Base-by-base conservation (phyloP, 768 basidiomycete species). In the Polyporus arcularius region DNA sequence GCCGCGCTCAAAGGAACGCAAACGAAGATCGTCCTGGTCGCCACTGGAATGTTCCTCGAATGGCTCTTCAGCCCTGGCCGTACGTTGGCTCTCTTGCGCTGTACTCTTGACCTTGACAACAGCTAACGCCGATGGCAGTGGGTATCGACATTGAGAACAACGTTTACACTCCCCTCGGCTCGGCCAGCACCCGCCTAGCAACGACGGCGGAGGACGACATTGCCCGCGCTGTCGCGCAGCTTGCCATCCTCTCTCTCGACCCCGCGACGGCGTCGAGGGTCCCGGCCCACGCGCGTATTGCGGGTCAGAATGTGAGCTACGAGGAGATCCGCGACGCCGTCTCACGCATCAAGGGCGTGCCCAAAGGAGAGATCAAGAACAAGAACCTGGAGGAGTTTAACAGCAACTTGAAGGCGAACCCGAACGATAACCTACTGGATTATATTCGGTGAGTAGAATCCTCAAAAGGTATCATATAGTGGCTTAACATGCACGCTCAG, bases 271-370 rank as follows among this genome's bases (percentile, higher is more conserved):
- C 68, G 10, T 18, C 43, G 7, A 50, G 31, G 16, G 65, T 69
- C 35, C 68, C 68, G n/a, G 63, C 65, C 26, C 42, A 64, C 28
- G 56, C 66, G 16, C 66, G 61, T 8, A 61, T 69, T 30, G 66
- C 63, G 11, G 64, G 68, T 4, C 32, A 50, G 4, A 63, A 53
- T 16, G 58, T 54, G 30, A 62, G 52, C 52, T 54, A 51, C 21
- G 63, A 58, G 41, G 56, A 62, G 2, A 38, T 68, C 16, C 28
- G 49, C 14, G 59, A 59, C n/a, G 46, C 42, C 21, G 61, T 63
- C 8, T 48, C 57, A 15, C 57, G 62, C 5, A 57, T 56, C 7
- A 57, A 57, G 26, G 54, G 53, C 30, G 53, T 58, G 45, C 50
- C 60, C 16, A 57, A 18, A 32, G 61, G 52, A 26, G 63, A 62